Base-by-base conservation (phyloP, 163 green algal genomes). In the Volvox carteri region DNA sequence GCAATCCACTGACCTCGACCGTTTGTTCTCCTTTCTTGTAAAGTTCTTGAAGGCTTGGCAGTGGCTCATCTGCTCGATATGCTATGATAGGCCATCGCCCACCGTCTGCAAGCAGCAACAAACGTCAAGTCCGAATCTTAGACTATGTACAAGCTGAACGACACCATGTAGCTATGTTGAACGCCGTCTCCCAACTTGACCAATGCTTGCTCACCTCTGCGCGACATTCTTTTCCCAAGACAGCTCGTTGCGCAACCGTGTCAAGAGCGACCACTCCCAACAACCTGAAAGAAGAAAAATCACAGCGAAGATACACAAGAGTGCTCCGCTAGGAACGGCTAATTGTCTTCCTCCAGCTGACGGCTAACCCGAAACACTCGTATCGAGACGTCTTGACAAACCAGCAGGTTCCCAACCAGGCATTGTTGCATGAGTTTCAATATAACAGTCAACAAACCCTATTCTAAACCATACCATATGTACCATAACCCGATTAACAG, bases 11-110 rank as follows among this genome's bases (percentile, higher is more conserved):
- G 5, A 80, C 83, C 68, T 83, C 84, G 9, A 84, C 52, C 12
- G 58, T 30, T 48, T 58, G 65, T 65, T 87, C 81, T 9, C 81
- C 81, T 35, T 79, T 79, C 28, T 87, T 87, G 25, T 58, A 79
- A 4, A 72, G 41, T 4, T 87, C 81, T 44, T 87, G 81, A 0
- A 87, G 50, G 33, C 30, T 73, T n/a, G 65, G 19, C 11, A 87
- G 46, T 9, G 81, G 81, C 65, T 87, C 81, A 16, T 87, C 81
- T 0, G 65, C 81, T 21, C 81, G 44, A 50, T 87, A 87, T 4
- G 33, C 65, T 33, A 87, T 79, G 3, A 87, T 2, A 1, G 81
- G 81, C 23, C 60, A 42, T 12, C 78, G 54, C 78, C 54, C 78
- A 44, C 77, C 77, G 73, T 84, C 75, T 84, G 75, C 75, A 70